phyloP scores from a whole-genome alignment of 495 filamentous ascomycete genomes.

The Tuber magnatum region DNA sequence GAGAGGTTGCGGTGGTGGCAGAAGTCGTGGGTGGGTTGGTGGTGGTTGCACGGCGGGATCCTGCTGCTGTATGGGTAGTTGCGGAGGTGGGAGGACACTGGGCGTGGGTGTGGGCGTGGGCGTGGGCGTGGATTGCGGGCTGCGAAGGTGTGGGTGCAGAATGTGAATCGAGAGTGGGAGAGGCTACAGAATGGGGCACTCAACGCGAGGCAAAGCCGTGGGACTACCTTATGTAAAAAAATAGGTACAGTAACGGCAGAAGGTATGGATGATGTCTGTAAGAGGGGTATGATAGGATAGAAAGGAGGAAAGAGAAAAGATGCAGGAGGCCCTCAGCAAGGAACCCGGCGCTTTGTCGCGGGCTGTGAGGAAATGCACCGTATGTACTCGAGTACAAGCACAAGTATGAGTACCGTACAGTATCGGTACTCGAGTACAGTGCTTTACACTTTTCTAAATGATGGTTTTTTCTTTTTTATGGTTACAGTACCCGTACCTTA shows the following conservation, averaged over 20 bases:
- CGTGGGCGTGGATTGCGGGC: not conserved
- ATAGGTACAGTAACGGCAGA: not conserved
- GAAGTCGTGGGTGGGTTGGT: slow-evolving; percentile 16
- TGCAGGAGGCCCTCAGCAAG: not conserved
- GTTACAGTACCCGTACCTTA: not conserved
- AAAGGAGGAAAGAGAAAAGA: not conserved
- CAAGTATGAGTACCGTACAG: not conserved
- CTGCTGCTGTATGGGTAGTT: slow-evolving; percentile 9
- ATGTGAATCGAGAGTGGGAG: slow-evolving; percentile 4
- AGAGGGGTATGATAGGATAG: not conserved
- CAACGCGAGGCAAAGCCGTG: slow-evolving; percentile 24
- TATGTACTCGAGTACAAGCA: not conserved
- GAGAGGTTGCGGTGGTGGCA: slow-evolving; percentile 8
- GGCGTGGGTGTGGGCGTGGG: not conserved
- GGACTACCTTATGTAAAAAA: not conserved
- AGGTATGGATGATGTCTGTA: not conserved
- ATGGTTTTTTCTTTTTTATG: not conserved
- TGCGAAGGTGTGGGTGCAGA: not conserved
- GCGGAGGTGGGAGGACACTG: slow-evolving; percentile 3
- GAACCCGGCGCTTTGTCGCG: not conserved
- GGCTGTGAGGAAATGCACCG: not conserved
- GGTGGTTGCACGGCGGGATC: slow-evolving; percentile 6
- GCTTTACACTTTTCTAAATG: not conserved
- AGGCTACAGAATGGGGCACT: slow-evolving; percentile 25
- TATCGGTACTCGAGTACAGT: too few species aligned